Evolutionary conservation across 805 yeast species (phyloP), one percentile per base, ranked within the genome.

Genomic region (Metschnikowia lunata): DNA sequence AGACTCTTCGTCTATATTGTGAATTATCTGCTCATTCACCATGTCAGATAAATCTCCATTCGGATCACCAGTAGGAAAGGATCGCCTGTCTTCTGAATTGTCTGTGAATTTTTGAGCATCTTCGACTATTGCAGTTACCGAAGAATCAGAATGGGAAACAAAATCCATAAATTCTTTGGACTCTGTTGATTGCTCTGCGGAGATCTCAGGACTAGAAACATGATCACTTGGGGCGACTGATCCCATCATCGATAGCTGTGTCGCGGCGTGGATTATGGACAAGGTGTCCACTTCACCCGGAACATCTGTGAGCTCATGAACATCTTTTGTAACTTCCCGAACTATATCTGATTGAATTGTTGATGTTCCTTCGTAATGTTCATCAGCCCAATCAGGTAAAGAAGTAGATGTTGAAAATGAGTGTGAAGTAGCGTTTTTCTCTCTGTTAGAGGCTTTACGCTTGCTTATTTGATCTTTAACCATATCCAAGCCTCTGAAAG

Each of bases 401-500:
- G 42, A n/a, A 5, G 46, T 15, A 10, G 34, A 15, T 11, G 12
- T 8, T 8, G 34, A 26, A 26, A 27, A 15, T 9, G 18, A 11
- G 11, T 33, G 11, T 18, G 18, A 12, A 18, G 11, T 7, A 9
- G 8, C 15, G 14, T n/a, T 23, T 8, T 9, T 23, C 30, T 59
- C 39, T 50, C 52, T 49, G 56, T 52, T 8, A 56, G 56, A 41
- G 60, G 62, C 38, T 57, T 57, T 23, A 53, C 50, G 37, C 51
- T 56, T 56, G 8, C 48, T 52, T 12, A 65, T 36, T 37, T 63
- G 66, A 12, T 61, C 64, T 48, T 61, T 64, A n/a, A 64, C 39
- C 26, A 59, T 44, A 1, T 58, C 61, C 32, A 51, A 51, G n/a
- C 55, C 56, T 26, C 41, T 42, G 30, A 39, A 11, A 1, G 49